Percentiles rank a stretch among this genome's conserved stretches.
These are phyloP conservation scores for Pilasporangium apinafurcum DNA, from an alignment of 352 stramenopile species.

Conservation along the genomic window DNA sequence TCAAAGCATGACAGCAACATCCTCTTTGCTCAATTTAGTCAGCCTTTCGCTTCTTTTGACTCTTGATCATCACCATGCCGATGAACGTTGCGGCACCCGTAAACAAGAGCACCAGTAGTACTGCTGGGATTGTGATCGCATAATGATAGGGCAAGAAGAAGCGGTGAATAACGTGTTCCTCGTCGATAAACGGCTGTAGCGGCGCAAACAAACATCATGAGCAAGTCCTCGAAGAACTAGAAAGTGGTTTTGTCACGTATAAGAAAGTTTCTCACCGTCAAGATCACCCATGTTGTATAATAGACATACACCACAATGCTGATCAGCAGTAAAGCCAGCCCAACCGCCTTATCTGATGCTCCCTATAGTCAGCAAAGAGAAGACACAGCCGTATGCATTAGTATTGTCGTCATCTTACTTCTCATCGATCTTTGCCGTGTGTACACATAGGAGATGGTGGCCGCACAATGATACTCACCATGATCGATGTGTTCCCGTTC, in stretches of 20 bases:
- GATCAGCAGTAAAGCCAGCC: conserved; percentile 65
- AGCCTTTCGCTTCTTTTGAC: conserved; percentile 48
- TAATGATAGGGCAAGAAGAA: conserved; percentile 89
- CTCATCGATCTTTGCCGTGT: no score
- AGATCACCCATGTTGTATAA: conserved; percentile 88
- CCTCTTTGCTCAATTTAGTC: not conserved
- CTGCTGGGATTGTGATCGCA: conserved; percentile 81
- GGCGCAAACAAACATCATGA: not conserved
- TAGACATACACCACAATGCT: conserved; percentile 87
- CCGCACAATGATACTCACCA: no score
- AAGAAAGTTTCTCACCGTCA: conserved; percentile 51
- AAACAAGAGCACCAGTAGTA: conserved; percentile 85
- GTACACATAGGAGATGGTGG: no score
- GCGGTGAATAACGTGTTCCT: conserved; percentile 64
- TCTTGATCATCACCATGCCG: conserved; percentile 87
- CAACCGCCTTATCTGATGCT: conserved; percentile 74
- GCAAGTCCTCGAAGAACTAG: not conserved
- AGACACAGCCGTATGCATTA: no score
- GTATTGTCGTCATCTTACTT: no score
- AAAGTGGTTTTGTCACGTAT: not conserved
- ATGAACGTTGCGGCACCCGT: conserved; percentile 81
- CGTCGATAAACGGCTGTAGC: conserved; percentile 81
- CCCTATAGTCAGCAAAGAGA: no score
- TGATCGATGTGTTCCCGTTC: no score
- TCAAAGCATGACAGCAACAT: no score